Evolutionary conservation across 2,329 filamentous ascomycete species (phyloP).

Genomic region (Penicillium freii): DNA sequence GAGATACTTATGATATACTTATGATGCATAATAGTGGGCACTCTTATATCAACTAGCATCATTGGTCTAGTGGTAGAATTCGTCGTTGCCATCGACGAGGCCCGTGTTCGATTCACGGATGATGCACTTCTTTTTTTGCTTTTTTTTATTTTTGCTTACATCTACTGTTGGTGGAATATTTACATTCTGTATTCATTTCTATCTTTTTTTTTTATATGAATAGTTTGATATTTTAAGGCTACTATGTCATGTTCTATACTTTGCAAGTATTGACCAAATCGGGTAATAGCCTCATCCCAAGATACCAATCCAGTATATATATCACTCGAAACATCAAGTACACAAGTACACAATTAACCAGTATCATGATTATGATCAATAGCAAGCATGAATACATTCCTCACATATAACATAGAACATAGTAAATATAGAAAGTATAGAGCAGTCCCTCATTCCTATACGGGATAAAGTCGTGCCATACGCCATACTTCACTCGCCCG

Average conservation of each 20-base stretch:
- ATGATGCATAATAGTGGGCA: too few species aligned
- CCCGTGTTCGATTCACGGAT: conserved; percentile 50
- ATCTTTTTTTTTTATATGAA: neutral
- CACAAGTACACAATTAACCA: too few species aligned
- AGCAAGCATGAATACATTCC: neutral
- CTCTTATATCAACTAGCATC: conserved; percentile 30
- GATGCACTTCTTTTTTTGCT: conserved; percentile 34
- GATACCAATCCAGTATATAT: neutral
- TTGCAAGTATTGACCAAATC: neutral
- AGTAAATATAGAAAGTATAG: neutral
- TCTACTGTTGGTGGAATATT: neutral
- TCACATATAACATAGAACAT: neutral
- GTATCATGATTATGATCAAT: neutral
- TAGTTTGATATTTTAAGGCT: neutral
- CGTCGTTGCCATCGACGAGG: conserved; percentile 48
- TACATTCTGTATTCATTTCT: neutral
- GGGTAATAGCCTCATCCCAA: neutral
- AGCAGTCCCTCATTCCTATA: neutral
- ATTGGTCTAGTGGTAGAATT: conserved; percentile 49
- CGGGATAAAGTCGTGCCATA: neutral
- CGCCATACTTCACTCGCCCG: neutral
- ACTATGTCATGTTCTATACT: neutral
- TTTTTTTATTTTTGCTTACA: neutral
- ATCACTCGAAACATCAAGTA: neutral
- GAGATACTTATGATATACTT: too few species aligned